Percentiles rank a stretch among this genome's conserved stretches.
Conservation (phyloP, 495 filamentous ascomycete species). For the Xylaria cubensis region DNA sequence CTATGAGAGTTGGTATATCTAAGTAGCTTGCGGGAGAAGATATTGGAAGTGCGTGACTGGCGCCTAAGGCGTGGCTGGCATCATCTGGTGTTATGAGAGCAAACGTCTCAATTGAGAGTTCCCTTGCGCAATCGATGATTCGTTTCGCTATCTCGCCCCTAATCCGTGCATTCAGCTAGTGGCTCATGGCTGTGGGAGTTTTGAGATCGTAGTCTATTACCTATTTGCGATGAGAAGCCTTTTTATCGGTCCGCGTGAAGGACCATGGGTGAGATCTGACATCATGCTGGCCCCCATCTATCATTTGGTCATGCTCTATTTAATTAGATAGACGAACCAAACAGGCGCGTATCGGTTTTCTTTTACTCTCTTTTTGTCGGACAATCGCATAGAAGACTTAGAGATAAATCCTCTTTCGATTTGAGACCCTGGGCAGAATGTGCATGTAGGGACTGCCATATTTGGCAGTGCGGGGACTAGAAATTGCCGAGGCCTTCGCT, state of each 20-base stretch:
- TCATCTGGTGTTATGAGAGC: slow-evolving; percentile 62
- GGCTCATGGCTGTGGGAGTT: background rate
- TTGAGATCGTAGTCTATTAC: slow-evolving; percentile 38
- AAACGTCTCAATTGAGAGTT: slow-evolving; percentile 60
- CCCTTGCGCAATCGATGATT: slow-evolving; percentile 62
- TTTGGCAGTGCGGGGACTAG: slow-evolving; percentile 4
- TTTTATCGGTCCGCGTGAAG: slow-evolving; percentile 50
- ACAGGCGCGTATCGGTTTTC: background rate
- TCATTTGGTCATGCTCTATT: background rate
- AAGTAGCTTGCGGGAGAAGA: slow-evolving; percentile 58
- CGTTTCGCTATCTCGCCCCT: slow-evolving; percentile 69
- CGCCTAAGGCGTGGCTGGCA: slow-evolving; percentile 57
- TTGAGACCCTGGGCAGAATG: background rate
- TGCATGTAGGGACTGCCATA: background rate
- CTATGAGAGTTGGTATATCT: slow-evolving; percentile 54
- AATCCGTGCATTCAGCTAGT: slow-evolving; percentile 24
- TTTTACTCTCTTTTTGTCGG: background rate
- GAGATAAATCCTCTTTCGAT: background rate
- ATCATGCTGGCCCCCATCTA: background rate
- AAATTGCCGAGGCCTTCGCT: slow-evolving; percentile 20
- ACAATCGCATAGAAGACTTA: background rate
- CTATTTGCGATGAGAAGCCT: slow-evolving; percentile 65
- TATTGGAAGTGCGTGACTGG: slow-evolving; percentile 55
- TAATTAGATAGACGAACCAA: background rate
- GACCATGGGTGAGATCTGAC: slow-evolving; percentile 18